Evolutionary conservation across 148 eudicot species (phyloP).

Genomic region (Persicaria tinctoria): DNA sequence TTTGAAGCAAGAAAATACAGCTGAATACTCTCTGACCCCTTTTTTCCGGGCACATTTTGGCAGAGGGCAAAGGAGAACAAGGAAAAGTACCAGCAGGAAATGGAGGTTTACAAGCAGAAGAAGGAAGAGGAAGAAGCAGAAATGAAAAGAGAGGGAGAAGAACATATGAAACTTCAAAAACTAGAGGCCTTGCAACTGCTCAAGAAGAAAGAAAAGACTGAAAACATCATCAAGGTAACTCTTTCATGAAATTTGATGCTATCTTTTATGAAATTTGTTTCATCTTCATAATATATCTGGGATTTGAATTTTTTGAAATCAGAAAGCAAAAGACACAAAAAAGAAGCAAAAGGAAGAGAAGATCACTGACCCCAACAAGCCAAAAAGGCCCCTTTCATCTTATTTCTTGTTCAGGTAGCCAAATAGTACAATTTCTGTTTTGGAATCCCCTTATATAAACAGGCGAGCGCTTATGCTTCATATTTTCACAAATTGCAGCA

Average conservation of each 20-base stretch:
- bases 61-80: slow-evolving; percentile 60
- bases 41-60: background rate
- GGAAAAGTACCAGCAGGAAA: slow-evolving; percentile 58
- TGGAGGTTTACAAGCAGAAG: slow-evolving; percentile 76
- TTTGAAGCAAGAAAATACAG: background rate
- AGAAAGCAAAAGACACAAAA: slow-evolving; percentile 73
- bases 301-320: background rate
- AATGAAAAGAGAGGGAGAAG: slow-evolving; percentile 64
- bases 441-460: background rate
- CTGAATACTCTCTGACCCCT: background rate
- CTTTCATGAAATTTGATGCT: background rate
- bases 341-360: slow-evolving; percentile 54
- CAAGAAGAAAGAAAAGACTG: slow-evolving; percentile 87
- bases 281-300: background rate
- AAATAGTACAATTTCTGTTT: background rate
- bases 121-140: slow-evolving; percentile 75
- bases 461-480: background rate
- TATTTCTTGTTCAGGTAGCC: slow-evolving; percentile 61
- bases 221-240: slow-evolving; percentile 71
- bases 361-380: slow-evolving; percentile 73
- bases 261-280: background rate
- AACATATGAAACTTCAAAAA: slow-evolving; percentile 68
- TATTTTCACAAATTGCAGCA: slow-evolving; percentile 30
- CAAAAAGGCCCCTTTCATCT: slow-evolving; percentile 85
- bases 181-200: slow-evolving; percentile 84